phyloP scores from a whole-genome alignment of 805 yeast species.

The Teunomyces pallodes region DNA sequence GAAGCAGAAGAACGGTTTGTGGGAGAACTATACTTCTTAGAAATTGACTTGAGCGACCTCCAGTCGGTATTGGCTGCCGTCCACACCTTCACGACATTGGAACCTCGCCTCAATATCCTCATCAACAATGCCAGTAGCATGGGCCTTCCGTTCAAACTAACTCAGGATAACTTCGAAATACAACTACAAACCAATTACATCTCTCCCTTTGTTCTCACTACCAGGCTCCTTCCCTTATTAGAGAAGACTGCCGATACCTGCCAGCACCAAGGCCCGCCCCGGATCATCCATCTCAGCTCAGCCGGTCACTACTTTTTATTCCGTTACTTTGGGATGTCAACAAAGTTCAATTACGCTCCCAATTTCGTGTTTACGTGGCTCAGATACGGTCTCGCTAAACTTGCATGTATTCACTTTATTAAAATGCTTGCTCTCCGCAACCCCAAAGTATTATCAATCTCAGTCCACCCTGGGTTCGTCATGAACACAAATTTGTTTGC shows the following conservation, averaged over 20 bases:
- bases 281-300: constrained; percentile 64
- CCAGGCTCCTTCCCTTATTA: constrained; percentile 53
- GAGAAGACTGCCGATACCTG: constrained; percentile 34
- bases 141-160: constrained; percentile 66
- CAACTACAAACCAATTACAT: constrained; percentile 79
- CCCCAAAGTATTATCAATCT: constrained; percentile 60
- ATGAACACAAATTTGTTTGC: constrained; percentile 75
- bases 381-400: constrained; percentile 74
- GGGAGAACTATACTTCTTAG: constrained; percentile 38
- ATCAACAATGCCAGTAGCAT: constrained; percentile 80
- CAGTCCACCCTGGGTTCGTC: constrained; percentile 86
- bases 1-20: constrained; percentile 19
- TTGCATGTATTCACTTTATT: constrained; percentile 72
- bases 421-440: constrained; percentile 61
- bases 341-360: constrained; percentile 57
- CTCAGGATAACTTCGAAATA: constrained; percentile 71
- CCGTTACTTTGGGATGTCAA: constrained; percentile 45
- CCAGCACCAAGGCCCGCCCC: constrained; percentile 36
- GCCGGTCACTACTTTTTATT: constrained; percentile 59
- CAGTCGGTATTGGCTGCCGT: constrained; percentile 44
- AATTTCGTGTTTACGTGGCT: constrained; percentile 72
- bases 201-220: constrained; percentile 70
- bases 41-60: constrained; percentile 35
- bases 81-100: constrained; percentile 42
- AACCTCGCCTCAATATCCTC: constrained; percentile 54